Evolutionary conservation across 176 grass and related monocot species (phyloP).

Genomic region (Aegilops sharonensis): DNA sequence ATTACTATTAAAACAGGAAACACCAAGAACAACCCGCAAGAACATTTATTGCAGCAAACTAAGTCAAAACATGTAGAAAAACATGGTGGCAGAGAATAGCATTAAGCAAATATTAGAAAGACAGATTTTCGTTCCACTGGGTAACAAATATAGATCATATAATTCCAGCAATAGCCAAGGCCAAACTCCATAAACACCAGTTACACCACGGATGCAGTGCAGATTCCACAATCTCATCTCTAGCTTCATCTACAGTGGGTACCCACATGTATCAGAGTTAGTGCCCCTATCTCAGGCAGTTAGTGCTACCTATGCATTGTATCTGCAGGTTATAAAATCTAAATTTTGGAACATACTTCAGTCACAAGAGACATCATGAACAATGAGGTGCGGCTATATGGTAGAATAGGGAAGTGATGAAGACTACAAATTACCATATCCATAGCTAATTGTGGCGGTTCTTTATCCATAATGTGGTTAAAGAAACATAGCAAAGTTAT

Average conservation of each 20-base stretch:
- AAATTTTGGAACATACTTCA: background rate
- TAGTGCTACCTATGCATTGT: background rate
- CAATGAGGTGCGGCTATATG: background rate
- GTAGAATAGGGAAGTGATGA: background rate
- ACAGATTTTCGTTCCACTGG: background rate
- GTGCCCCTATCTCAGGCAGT: background rate
- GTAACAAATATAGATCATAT: background rate
- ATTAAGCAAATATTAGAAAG: background rate
- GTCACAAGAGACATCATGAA: background rate
- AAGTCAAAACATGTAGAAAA: background rate
- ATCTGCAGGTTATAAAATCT: background rate
- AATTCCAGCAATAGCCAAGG: slow-evolving; percentile 5
- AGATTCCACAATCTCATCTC: background rate
- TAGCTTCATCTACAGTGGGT: background rate
- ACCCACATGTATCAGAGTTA: background rate
- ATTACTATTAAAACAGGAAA: slow-evolving; percentile 23
- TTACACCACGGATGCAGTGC: background rate
- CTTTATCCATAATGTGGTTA: slow-evolving; percentile 7
- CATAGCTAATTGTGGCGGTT: background rate
- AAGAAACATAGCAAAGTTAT: background rate
- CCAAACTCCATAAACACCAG: background rate
- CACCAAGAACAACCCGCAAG: slow-evolving; percentile 11
- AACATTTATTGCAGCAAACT: slow-evolving; percentile 15
- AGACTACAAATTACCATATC: background rate
- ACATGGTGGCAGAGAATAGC: background rate